A percentile compares a stretch with the other conserved stretches of the same genome.
Evolutionary conservation across 1,284 basidiomycete species (phyloP).

Genomic region (Peniophora sp.): DNA sequence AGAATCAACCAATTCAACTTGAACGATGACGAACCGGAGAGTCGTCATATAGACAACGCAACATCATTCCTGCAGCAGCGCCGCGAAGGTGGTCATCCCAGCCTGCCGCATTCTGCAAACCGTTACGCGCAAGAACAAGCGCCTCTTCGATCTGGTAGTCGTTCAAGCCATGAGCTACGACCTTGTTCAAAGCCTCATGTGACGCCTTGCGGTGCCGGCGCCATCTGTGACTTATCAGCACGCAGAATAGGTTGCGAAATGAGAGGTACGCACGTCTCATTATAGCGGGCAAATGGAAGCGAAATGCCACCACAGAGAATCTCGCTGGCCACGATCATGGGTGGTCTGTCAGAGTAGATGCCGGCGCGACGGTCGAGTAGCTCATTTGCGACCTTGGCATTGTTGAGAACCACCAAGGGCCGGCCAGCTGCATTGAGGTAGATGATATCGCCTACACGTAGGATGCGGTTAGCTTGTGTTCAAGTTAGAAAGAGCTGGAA

Average conservation of each 20-base stretch:
- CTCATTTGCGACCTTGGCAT: slow-evolving; percentile 11
- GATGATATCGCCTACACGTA: slow-evolving; percentile 16
- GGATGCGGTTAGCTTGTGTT: background rate
- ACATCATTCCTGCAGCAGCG: slow-evolving; percentile 9
- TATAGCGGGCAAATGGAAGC: slow-evolving; percentile 7
- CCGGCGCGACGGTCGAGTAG: slow-evolving; percentile 15
- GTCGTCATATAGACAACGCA: slow-evolving; percentile 8
- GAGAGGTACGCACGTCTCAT: slow-evolving; percentile 1
- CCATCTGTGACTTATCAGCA: background rate
- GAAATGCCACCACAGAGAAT: slow-evolving; percentile 8
- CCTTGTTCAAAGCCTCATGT: background rate
- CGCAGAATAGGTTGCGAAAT: background rate
- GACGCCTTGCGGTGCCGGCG: slow-evolving; percentile 8
- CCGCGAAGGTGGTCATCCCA: slow-evolving; percentile 9
- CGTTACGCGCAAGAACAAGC: slow-evolving; percentile 4
- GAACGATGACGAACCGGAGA: background rate
- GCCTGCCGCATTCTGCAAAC: slow-evolving; percentile 2
- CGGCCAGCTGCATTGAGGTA: slow-evolving; percentile 14
- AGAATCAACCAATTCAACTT: slow-evolving; percentile 3
- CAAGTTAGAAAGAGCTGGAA: background rate
- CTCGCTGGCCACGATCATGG: slow-evolving; percentile 8
- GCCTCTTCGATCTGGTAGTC: slow-evolving; percentile 6
- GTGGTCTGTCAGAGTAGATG: slow-evolving; percentile 17
- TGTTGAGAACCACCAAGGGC: slow-evolving; percentile 14
- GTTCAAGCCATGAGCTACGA: slow-evolving; percentile 7